Evolutionary conservation across 352 stramenopile species (phyloP), one percentile per base, ranked within the genome.

Genomic region (Globisporangium cylindrosporum): DNA sequence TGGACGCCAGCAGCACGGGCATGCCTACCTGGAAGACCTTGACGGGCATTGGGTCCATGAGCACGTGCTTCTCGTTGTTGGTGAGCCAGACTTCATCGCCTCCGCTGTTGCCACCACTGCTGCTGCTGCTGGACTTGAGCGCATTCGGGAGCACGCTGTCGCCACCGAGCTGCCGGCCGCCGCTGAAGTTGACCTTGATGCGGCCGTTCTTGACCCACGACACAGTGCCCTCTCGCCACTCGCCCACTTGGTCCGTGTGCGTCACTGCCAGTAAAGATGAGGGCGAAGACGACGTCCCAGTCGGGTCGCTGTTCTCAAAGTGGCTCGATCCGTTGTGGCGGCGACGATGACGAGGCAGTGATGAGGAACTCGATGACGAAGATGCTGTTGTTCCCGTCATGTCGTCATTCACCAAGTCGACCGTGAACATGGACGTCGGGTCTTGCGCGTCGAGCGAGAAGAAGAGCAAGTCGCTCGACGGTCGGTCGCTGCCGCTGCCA

Each of bases 201-300:
- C 78, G 75, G 3, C 79, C 77, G 46, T 82, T 81, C 59, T 79
- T 80, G 56, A 89, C 78, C 81, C 81, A 88, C 48, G 79, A 72
- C 32, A 89, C 79, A 1, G 76, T 86, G 54, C 79, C 81, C 67
- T 89, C 76, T 15, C 81, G 77, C 81, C 81, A 89, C 66, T 89
- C 81, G 48, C 76, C 66, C 24, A 10, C 24, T 10, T 59, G 27
- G 18, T 62, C 63, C n/a, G 20, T 38, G 18, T 60, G 29, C 20
- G 38, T 46, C 12, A 18, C 38, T 6, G 10, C 38, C 38, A 46
- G 38, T 14, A 10, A 43, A 14, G 38, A 46, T 4, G 38, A 46
- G 0, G 38, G 12, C 4, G 38, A 46, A 46, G 38, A 46, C 12
- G 14, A 46, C 14, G 10, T 15, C 12, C 12, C 38, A 18, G 38